Percentiles rank a stretch among this genome's conserved stretches.
Conservation (phyloP, 345 rosid genomes). For the Camelina neglecta region DNA sequence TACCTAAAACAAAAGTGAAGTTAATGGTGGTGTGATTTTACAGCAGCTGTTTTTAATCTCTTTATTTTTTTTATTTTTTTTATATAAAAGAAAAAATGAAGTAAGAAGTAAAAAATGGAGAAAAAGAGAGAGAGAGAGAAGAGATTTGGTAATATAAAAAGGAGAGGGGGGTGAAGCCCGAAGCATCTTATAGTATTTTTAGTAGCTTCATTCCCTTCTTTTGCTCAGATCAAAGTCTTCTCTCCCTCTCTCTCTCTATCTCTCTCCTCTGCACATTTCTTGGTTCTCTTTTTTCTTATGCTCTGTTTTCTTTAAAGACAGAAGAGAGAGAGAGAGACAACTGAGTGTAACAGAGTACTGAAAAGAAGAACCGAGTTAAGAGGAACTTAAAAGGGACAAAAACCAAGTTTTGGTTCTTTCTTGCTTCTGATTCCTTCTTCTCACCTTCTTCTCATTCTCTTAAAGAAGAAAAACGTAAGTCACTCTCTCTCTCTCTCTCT, state of each 20-base stretch:
- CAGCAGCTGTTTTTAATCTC: constrained; percentile 18
- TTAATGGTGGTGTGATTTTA: constrained; percentile 35
- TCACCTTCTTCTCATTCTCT: constrained; percentile 30
- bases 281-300: not conserved
- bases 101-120: not conserved
- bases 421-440: constrained; percentile 36
- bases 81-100: not conserved
- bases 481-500: not conserved
- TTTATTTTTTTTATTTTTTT: not conserved
- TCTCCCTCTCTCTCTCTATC: constrained; percentile 4
- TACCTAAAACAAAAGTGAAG: constrained; percentile 37
- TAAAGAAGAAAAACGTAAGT: constrained; percentile 31
- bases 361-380: constrained; percentile 25
- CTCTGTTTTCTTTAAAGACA: constrained; percentile 35
- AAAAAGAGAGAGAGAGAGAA: not conserved
- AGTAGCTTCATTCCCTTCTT: constrained; percentile 43
- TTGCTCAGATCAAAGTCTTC: constrained; percentile 41
- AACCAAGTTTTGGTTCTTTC: constrained; percentile 25
- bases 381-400: not conserved
- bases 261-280: constrained; percentile 37
- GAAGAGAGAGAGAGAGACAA: constrained; percentile 10
- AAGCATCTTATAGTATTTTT: constrained; percentile 42
- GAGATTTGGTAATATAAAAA: constrained; percentile 42
- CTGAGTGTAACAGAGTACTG: not conserved
- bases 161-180: constrained; percentile 43